Evolutionary conservation across 2,329 filamentous ascomycete species (phyloP).

Genomic region (Fusarium vanettenii): DNA sequence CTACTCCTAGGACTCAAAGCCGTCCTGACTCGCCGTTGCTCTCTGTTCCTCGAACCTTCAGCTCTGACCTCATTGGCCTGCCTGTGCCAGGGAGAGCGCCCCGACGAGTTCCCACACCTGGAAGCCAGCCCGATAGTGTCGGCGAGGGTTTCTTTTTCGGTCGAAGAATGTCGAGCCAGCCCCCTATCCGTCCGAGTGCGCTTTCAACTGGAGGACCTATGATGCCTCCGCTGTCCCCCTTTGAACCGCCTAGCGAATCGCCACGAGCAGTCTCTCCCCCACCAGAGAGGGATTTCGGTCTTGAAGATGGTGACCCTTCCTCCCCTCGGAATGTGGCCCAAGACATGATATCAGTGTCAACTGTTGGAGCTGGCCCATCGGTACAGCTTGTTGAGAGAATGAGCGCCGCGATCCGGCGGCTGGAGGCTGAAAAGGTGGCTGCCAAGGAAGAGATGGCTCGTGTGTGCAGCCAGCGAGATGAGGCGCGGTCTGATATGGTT

Average conservation of each 20-base stretch:
- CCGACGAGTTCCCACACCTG: conserved; percentile 55
- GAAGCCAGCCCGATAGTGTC: conserved; percentile 59
- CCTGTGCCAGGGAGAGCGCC: conserved; percentile 51
- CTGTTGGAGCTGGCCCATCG: conserved; percentile 88
- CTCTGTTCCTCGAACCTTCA: conserved; percentile 63
- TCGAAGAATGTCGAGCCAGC: conserved; percentile 64
- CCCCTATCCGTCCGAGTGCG: conserved; percentile 55
- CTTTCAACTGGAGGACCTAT: conserved; percentile 52
- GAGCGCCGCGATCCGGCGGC: conserved; percentile 89
- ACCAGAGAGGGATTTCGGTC: conserved; percentile 63
- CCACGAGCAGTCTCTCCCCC: conserved; percentile 53
- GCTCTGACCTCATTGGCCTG: conserved; percentile 64
- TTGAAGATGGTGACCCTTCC: conserved; percentile 58
- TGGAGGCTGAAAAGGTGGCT: conserved; percentile 92
- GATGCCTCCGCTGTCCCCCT: conserved; percentile 57
- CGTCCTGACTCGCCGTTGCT: conserved; percentile 66
- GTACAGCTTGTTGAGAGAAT: conserved; percentile 97
- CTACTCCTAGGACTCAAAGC: conserved; percentile 59
- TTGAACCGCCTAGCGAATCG: conserved; percentile 54
- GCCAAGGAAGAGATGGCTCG: conserved; percentile 87
- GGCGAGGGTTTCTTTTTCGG: conserved; percentile 54
- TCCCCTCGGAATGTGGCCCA: conserved; percentile 78
- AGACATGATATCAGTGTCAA: conserved; percentile 90
- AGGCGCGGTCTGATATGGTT: conserved; percentile 92
- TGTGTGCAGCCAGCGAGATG: conserved; percentile 87